Conservation (phyloP, 1,139 yeast species). For the Suhomyces bokatorum region DNA sequence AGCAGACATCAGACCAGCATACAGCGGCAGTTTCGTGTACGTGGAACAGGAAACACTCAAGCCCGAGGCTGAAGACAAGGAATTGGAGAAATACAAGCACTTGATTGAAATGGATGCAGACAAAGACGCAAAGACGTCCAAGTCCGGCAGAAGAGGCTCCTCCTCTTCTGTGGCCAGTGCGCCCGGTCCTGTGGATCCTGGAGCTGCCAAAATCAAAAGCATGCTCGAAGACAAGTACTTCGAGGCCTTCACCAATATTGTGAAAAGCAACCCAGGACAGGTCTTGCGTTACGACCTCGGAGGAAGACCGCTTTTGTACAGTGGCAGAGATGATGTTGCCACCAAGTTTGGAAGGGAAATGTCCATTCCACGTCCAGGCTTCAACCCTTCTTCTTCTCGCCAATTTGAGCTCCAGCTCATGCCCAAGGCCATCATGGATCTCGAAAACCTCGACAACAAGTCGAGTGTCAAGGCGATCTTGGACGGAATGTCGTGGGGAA, state of each 20-base stretch:
- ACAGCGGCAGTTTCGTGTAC: slow-evolving; percentile 65
- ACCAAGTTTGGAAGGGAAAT: slow-evolving; percentile 33
- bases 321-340: slow-evolving; percentile 58
- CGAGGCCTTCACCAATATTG: slow-evolving; percentile 71
- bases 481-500: slow-evolving; percentile 98
- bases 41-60: slow-evolving; percentile 66
- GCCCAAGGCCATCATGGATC: slow-evolving; percentile 88
- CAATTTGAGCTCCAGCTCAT: slow-evolving; percentile 84
- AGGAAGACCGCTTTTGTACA: slow-evolving; percentile 73
- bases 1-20: slow-evolving; percentile 39
- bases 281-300: slow-evolving; percentile 78
- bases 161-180: slow-evolving; percentile 22
- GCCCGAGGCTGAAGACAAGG: slow-evolving; percentile 35
- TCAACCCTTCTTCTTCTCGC: slow-evolving; percentile 62
- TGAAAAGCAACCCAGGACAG: slow-evolving; percentile 81
- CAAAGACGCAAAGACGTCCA: slow-evolving; percentile 14
- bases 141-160: slow-evolving; percentile 15
- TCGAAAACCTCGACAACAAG: slow-evolving; percentile 52
- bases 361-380: slow-evolving; percentile 51
- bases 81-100: slow-evolving; percentile 47
- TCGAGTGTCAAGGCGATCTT: slow-evolving; percentile 43
- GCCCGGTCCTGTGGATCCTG: slow-evolving; percentile 31
- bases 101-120: slow-evolving; percentile 47
- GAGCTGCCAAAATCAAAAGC: slow-evolving; percentile 44
- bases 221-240: slow-evolving; percentile 76